Base-by-base conservation (phyloP, 202 grass and related monocot species). In the Setaria italica region DNA sequence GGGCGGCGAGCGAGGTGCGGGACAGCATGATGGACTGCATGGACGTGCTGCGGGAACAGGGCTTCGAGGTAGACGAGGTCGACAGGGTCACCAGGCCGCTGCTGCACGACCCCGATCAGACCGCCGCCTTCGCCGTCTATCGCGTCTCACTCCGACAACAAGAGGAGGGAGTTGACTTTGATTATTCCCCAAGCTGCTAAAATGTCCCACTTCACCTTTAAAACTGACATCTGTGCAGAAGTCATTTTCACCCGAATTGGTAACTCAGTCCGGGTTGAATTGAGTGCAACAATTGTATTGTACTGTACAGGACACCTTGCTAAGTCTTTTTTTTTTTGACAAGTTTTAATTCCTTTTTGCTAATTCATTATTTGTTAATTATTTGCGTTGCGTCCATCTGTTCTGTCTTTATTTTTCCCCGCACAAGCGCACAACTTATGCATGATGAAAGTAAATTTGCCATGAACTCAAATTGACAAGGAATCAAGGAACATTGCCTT, bases 1-100 rank as follows among this genome's bases (percentile, higher is more conserved):
- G 88, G 72, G 94, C 89, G 35, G 83, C 83, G 39, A 90, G 58
- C 88, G 91, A 97, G 83, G 72, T 66, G 77, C 80, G 91, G 15
- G 80, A 80, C 43, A 88, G 79, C 53, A 72, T 80, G 67, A 54
- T 51, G n/a, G 85, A 88, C 0, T 90, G 94, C 74, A 16, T 94
- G 72, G 80, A 82, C 66, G 85, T 86, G 79, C 84, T 92, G 42
- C 21, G 83, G 39, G 72, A 82, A 15, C 33, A 90, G 3, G 91
- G 89, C 15, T 92, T 94, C 13, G 72, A 90, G 32, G 83, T 83
- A 68, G 71, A 17, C 76, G 77, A 92, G 80, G 80, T 89, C 39
- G 60, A 74, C 53, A 80, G 63, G 73, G 76, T 81, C 55, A 81
- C 21, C 11, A 67, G 76, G 34, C 67, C 79, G 69, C 55, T 94